phyloP scores from a whole-genome alignment of 1,284 basidiomycete species.

The Cutaneotrichosporon cyanovorans region DNA sequence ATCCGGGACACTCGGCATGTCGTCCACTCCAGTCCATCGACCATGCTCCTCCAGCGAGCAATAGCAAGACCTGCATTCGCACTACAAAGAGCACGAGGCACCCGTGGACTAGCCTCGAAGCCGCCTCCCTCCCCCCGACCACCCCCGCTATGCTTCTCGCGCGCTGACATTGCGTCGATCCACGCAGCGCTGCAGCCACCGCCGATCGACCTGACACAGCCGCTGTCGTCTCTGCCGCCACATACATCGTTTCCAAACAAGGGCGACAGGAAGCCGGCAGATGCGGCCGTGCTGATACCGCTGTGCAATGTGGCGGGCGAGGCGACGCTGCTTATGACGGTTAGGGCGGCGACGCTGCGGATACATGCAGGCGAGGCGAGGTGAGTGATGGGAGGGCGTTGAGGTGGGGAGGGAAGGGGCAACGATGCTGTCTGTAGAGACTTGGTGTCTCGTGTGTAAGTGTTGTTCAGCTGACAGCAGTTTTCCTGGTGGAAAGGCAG shows the following conservation, averaged over 20 bases:
- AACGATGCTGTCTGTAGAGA: too few species aligned
- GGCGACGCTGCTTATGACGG: conserved; percentile 33
- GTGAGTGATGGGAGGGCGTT: conserved; percentile 19
- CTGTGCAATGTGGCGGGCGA: conserved; percentile 30
- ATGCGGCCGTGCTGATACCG: conserved; percentile 38
- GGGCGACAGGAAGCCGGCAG: conserved; percentile 7
- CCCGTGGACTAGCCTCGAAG: too few species aligned
- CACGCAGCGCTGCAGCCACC: conserved; percentile 17
- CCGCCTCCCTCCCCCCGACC: too few species aligned
- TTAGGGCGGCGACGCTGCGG: conserved; percentile 27
- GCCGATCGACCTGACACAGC: conserved; percentile 4
- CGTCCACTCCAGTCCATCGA: too few species aligned
- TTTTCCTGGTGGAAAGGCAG: conserved; percentile 37
- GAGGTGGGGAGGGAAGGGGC: not conserved
- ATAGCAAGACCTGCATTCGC: not conserved
- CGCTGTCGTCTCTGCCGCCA: conserved; percentile 16
- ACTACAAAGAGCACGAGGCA: not conserved
- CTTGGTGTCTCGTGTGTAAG: not conserved
- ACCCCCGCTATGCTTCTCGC: conserved; percentile 26
- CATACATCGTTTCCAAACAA: conserved; percentile 17
- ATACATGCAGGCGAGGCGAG: conserved; percentile 39
- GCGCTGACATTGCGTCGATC: conserved; percentile 16
- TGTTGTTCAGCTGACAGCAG: conserved; percentile 11
- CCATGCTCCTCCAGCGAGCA: too few species aligned
- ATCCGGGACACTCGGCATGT: too few species aligned